Conservation (phyloP, 495 filamentous ascomycete genomes). For the Aspergillus nanangensis region DNA sequence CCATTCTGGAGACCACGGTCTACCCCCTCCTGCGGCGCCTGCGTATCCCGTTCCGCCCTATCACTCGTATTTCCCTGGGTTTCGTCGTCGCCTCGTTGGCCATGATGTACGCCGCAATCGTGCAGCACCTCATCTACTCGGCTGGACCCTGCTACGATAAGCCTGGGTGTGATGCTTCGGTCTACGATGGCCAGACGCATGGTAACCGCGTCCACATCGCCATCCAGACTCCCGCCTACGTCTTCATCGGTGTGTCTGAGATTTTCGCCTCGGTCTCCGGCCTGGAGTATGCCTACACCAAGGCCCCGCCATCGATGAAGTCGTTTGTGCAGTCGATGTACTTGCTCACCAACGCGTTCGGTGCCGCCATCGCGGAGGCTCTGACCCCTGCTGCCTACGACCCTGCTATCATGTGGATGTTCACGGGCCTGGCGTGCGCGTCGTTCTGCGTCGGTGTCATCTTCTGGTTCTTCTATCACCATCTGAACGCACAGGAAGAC, state of each 20-base stretch:
- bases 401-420: slow-evolving; percentile 67
- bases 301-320: slow-evolving; percentile 78
- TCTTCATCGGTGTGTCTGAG: slow-evolving; percentile 68
- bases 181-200: slow-evolving; percentile 24
- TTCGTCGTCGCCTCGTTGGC: slow-evolving; percentile 61
- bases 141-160: slow-evolving; percentile 45
- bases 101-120: slow-evolving; percentile 62
- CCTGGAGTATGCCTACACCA: slow-evolving; percentile 76
- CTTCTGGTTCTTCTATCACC: slow-evolving; percentile 41
- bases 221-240: slow-evolving; percentile 65
- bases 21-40: slow-evolving; percentile 63
- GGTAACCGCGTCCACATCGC: slow-evolving; percentile 57
- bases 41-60: slow-evolving; percentile 64
- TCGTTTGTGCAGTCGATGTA: slow-evolving; percentile 73
- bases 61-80: slow-evolving; percentile 70
- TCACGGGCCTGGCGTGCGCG: slow-evolving; percentile 52
- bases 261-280: slow-evolving; percentile 69
- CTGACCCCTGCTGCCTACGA: slow-evolving; percentile 65
- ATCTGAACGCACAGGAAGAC: slow-evolving; percentile 42
- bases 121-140: slow-evolving; percentile 70
- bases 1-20: slow-evolving; percentile 60
- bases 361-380: slow-evolving; percentile 66
- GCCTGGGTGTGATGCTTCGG: slow-evolving; percentile 30
- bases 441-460: slow-evolving; percentile 38
- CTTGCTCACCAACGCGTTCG: slow-evolving; percentile 70